Evolutionary conservation across 495 filamentous ascomycete genomes (phyloP), one percentile per base, ranked within the genome.

Genomic region (Corynascus novoguineensis): DNA sequence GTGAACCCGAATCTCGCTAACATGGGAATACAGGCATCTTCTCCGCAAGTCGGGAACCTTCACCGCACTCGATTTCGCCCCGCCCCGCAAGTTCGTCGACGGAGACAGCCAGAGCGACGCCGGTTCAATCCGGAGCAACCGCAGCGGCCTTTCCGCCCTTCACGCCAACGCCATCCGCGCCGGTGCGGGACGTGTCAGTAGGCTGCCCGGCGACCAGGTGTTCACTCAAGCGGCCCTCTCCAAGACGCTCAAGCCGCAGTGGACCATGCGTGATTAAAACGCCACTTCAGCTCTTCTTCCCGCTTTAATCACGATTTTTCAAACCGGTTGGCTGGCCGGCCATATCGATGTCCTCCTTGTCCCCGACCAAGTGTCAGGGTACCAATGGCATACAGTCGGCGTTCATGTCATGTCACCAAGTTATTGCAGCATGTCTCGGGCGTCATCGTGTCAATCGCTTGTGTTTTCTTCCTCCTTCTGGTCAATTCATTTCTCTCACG

Each of bases 31-130:
- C n/a, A 93, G 90, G 19, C 88, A 97, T 72, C 71, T 84, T 45
- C 82, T 98, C 50, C 86, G 90, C 61, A 96, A 93, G 68, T 96
- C 92, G 4, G 82, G 86, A 61, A 89, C 90, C 5, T 98, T 89
- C 68, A 96, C 92, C 3, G 86, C 75, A 11, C 81, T 98, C 28
- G 95, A 97, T 73, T 98, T 98, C 70, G 91, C 92, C n/a, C 92
- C 92, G 25, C 92, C 90, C 38, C 84, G 86, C 50, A 86, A 88
- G 51, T 92, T 96, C 72, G 87, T 81, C 69, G 86, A 86, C 60
- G 14, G 17, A 0, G 72, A 71, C 48, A 89, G 90, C 49, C 73
- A 75, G 63, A 96, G 90, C 64, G 93, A 97, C 60, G 81, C 90
- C 0, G 93, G 92, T 56, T 95, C 89, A 65, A 90, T 97, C 62